A percentile compares a stretch with the other conserved stretches of the same genome.
These are phyloP conservation scores for Termitomyces sp. DNA, from an alignment of 768 basidiomycete species.

Conservation along the genomic window DNA sequence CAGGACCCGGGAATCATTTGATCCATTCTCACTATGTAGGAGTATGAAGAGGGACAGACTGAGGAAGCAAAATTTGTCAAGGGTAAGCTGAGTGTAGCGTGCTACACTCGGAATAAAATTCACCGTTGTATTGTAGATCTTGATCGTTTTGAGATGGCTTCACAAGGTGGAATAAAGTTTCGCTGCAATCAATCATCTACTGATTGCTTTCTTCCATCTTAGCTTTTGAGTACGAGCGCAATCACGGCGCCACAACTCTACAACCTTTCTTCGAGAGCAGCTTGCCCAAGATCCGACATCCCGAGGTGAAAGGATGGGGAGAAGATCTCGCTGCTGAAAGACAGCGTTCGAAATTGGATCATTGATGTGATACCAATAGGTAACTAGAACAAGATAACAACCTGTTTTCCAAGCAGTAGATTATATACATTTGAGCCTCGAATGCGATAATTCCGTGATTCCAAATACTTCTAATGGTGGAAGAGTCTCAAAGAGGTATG, in stretches of 20 bases:
- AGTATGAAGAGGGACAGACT: constrained; percentile 77
- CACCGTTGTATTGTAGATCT: constrained; percentile 52
- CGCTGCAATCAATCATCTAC: not conserved
- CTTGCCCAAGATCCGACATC: constrained; percentile 65
- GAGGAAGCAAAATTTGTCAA: constrained; percentile 85
- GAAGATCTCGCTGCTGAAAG: constrained; percentile 34
- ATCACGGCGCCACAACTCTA: constrained; percentile 42
- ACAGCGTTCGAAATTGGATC: not conserved
- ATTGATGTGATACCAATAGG: not conserved
- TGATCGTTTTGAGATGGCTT: constrained; percentile 85
- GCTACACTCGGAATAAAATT: not conserved
- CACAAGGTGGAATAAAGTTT: constrained; percentile 51
- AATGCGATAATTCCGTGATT: not conserved
- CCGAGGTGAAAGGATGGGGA: constrained; percentile 75
- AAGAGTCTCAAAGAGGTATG: constrained; percentile 88
- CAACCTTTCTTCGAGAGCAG: constrained; percentile 83
- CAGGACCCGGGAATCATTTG: not conserved
- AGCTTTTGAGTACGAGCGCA: constrained; percentile 76
- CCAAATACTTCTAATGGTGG: constrained; percentile 58
- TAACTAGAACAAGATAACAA: not conserved
- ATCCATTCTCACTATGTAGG: constrained; percentile 35
- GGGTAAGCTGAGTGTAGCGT: constrained; percentile 34
- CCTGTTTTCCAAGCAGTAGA: not conserved
- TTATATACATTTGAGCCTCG: not conserved
- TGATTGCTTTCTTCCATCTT: not conserved